These are phyloP conservation scores for Diophrys sp. DNA, from an alignment of 73 alveolate genomes.

Conservation along the genomic window DNA sequence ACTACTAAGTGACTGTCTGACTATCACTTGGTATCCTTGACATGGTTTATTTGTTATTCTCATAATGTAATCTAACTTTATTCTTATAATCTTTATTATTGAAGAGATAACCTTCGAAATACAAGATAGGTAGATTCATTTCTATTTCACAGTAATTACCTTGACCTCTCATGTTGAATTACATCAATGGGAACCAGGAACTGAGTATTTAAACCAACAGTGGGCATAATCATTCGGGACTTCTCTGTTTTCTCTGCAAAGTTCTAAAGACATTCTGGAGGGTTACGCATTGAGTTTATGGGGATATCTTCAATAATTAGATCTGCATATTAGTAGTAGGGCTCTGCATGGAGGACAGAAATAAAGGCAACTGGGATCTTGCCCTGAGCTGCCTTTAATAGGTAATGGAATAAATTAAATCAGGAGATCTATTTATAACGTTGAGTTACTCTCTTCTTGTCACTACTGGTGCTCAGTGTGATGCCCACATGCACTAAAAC, in stretches of 20 bases:
- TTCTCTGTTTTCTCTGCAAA: constrained; percentile 43
- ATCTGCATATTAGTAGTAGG: constrained; percentile 71
- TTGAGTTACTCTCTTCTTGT: no score
- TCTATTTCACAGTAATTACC: constrained; percentile 59
- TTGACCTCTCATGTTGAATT: constrained; percentile 65
- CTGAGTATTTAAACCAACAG: constrained; percentile 61
- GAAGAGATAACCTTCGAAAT: constrained; percentile 47
- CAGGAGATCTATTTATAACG: no score
- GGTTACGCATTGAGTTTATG: constrained; percentile 72
- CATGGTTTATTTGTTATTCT: not conserved
- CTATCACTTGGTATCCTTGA: not conserved
- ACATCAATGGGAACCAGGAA: no score
- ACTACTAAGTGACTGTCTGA: not conserved
- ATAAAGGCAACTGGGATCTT: no score
- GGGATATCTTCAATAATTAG: constrained; percentile 80
- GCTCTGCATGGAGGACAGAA: constrained; percentile 71
- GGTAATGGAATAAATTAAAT: no score
- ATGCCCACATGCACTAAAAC: no score
- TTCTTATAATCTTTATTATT: constrained; percentile 31
- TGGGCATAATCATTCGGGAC: constrained; percentile 27
- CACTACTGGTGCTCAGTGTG: no score
- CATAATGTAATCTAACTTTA: constrained; percentile 1
- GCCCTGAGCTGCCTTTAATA: no score
- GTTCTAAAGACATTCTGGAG: constrained; percentile 61
- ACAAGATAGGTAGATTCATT: constrained; percentile 57